phyloP scores from a whole-genome alignment of 202 grass and related monocot genomes.

The Elaeis oleifera region DNA sequence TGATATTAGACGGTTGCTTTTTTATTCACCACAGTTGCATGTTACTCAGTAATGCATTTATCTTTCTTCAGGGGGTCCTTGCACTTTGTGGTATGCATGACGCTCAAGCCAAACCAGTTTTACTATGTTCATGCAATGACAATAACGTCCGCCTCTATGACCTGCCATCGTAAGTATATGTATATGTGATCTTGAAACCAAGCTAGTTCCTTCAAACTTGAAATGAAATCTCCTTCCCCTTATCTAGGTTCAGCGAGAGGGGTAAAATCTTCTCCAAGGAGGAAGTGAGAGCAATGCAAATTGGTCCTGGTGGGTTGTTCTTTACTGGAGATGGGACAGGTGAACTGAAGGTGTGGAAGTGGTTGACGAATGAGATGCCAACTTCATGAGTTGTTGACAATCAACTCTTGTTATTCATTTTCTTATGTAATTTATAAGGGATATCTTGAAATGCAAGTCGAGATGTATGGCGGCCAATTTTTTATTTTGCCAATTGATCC shows the following conservation, averaged over 20 bases:
- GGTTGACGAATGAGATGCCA: conserved; percentile 33
- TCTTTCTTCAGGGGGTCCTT: conserved; percentile 60
- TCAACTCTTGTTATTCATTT: conserved; percentile 32
- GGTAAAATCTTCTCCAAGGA: conserved; percentile 69
- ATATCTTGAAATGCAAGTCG: conserved; percentile 32
- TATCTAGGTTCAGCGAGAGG: conserved; percentile 72
- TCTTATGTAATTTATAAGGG: conserved; percentile 36
- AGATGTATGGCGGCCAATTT: conserved; percentile 13
- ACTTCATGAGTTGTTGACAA: conserved; percentile 22
- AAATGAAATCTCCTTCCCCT: neutral
- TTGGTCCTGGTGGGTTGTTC: conserved; percentile 73
- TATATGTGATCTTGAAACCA: no score
- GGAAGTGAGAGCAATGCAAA: conserved; percentile 67
- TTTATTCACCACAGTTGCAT: no score
- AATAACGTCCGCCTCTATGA: conserved; percentile 69
- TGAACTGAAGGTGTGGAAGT: conserved; percentile 90
- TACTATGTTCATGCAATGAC: conserved; percentile 81
- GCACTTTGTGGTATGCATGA: conserved; percentile 72
- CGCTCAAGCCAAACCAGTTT: conserved; percentile 72
- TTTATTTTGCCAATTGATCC: no score
- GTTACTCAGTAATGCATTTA: neutral
- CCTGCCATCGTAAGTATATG: conserved; percentile 52
- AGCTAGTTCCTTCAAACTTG: no score
- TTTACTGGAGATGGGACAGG: conserved; percentile 86
- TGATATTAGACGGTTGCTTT: no score